Conservation (phyloP, 2,329 filamentous ascomycete species). For the Cladosporium sp. region DNA sequence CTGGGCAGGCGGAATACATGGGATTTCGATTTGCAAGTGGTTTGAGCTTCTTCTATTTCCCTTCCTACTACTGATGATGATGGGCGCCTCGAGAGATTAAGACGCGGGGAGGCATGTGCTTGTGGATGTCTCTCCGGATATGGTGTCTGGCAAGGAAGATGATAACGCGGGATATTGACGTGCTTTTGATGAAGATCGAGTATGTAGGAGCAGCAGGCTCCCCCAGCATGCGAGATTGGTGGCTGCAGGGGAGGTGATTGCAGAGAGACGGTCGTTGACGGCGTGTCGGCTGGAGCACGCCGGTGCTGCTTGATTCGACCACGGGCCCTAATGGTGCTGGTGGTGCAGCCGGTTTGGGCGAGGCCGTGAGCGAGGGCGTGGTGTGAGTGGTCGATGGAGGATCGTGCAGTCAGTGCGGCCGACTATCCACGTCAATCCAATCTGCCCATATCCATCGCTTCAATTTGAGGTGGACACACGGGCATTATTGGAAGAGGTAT, state of each 20-base stretch:
- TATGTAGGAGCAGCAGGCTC: not conserved
- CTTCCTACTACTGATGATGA: constrained; percentile 3
- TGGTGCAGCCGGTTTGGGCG: constrained; percentile 14
- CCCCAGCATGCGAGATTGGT: constrained; percentile 20
- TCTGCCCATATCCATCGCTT: constrained; percentile 10
- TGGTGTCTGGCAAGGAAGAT: constrained; percentile 8
- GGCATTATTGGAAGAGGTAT: not conserved
- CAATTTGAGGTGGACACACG: constrained; percentile 10
- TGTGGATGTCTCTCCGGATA: constrained; percentile 9
- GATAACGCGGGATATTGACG: constrained; percentile 14
- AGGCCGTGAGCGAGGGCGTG: constrained; percentile 5
- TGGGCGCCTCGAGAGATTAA: constrained; percentile 8
- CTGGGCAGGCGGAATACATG: not conserved
- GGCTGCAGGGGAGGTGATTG: constrained; percentile 21
- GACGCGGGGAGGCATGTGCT: constrained; percentile 15
- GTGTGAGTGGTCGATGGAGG: constrained; percentile 15
- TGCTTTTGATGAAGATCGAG: constrained; percentile 13
- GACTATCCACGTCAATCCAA: constrained; percentile 19
- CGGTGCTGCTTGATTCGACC: constrained; percentile 20
- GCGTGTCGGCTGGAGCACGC: constrained; percentile 14
- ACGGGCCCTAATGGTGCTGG: constrained; percentile 3
- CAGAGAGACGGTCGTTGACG: constrained; percentile 18
- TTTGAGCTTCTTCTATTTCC: not conserved
- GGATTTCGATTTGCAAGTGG: not conserved
- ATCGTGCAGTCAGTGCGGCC: constrained; percentile 19